Conservation (phyloP, 441 rosid genomes). For the Populus trichocarpa region DNA sequence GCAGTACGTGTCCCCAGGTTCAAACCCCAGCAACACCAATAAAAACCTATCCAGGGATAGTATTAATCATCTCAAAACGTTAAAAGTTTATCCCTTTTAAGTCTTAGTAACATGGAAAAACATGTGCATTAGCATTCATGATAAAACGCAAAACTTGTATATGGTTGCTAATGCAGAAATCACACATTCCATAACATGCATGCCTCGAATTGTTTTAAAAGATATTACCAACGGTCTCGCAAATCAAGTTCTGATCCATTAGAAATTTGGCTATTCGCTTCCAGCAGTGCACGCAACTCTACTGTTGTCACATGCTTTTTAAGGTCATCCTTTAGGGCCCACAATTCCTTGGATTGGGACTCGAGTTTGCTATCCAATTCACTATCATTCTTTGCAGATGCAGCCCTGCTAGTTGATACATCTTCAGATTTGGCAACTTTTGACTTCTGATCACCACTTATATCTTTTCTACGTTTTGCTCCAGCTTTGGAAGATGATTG, state of each 20-base stretch:
- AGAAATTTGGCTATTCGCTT: slow-evolving; percentile 69
- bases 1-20: background rate
- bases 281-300: slow-evolving; percentile 85
- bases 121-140: background rate
- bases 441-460: slow-evolving; percentile 40
- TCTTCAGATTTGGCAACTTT: slow-evolving; percentile 55
- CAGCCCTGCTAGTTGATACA: slow-evolving; percentile 32
- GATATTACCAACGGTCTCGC: slow-evolving; percentile 74
- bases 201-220: slow-evolving; percentile 1
- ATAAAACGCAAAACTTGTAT: background rate
- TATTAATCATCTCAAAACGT: background rate
- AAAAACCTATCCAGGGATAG: background rate
- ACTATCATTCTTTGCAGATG: slow-evolving; percentile 24
- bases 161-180: background rate
- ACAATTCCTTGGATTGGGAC: slow-evolving; percentile 74
- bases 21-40: background rate
- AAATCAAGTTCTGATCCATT: slow-evolving; percentile 87
- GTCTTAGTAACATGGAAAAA: background rate
- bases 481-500: slow-evolving; percentile 47
- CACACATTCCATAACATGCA: background rate
- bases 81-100: background rate
- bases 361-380: slow-evolving; percentile 60
- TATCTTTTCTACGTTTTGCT: slow-evolving; percentile 56
- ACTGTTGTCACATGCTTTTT: slow-evolving; percentile 69
- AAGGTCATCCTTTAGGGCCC: slow-evolving; percentile 87